Evolutionary conservation across 129 eudicot genomes (phyloP).

Genomic region (Pulicaria dysenterica): DNA sequence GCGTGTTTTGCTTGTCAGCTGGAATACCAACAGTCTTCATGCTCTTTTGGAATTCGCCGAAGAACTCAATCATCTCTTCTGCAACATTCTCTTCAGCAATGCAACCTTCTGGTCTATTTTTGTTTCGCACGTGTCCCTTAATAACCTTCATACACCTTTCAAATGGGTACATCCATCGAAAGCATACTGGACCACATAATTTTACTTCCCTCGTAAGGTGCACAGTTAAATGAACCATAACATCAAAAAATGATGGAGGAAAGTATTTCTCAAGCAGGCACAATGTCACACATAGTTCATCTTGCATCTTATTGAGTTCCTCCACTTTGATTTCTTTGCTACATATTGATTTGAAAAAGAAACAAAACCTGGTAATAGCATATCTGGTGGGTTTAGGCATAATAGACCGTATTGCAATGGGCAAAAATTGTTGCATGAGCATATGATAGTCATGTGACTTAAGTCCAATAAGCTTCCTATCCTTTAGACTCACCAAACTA

Average conservation of each 20-base stretch:
- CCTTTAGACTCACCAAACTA: neutral
- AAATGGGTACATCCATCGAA: neutral
- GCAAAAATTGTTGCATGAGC: neutral
- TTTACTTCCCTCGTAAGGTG: neutral
- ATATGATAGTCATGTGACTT: neutral
- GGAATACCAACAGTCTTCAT: neutral
- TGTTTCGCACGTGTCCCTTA: neutral
- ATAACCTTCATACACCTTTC: conserved; percentile 1
- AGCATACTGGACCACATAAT: neutral
- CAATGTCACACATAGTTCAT: neutral
- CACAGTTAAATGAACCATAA: neutral
- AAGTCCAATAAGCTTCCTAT: neutral
- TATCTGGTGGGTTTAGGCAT: neutral
- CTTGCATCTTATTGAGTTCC: neutral
- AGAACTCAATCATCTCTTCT: neutral
- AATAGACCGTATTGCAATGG: neutral
- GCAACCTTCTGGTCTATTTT: neutral
- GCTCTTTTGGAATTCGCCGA: neutral
- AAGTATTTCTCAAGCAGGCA: neutral
- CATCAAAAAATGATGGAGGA: neutral
- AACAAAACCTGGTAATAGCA: neutral
- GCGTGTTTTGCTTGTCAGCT: neutral
- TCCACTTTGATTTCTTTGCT: neutral
- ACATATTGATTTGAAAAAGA: neutral
- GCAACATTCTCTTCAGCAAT: neutral